Base-by-base conservation (phyloP, 495 filamentous ascomycete species). In the Geoglossum glabrum region DNA sequence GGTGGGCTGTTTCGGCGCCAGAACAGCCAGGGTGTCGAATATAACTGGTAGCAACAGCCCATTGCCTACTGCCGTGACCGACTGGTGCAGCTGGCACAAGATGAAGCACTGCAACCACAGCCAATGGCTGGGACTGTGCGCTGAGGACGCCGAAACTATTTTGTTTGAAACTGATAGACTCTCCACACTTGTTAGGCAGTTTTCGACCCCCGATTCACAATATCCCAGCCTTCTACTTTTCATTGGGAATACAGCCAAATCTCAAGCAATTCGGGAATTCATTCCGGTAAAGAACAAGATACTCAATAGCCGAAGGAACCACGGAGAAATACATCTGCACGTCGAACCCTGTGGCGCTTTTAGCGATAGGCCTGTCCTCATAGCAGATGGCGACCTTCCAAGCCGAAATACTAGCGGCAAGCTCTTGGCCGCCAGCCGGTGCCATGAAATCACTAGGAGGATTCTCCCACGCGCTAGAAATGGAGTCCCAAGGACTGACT, bases 231-330 rank as follows among this genome's bases (percentile, higher is more conserved):
- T 62, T 52, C 50, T 62, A 19, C 28, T 62, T 10, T 50, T 64
- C 47, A 64, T 62, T 60, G 59, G 63, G 52, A 61, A 63, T 52
- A 57, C 36, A 59, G 54, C 50, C 45, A 65, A 64, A 46, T 61
- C 49, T 51, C 26, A 54, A 30, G 62, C 62, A 43, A 55, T 65
- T 56, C 60, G 56, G 11, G 31, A 34, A 34, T 34, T 34, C 11
- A 34, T 34, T 34, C 31, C 31, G 5, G 5, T 11, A 34, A 34
- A 34, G 11, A 34, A 34, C 11, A 34, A 11, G 31, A 40, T 10
- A 15, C 17, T 15, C 6, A 40, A 40, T 9, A 15, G 7, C 5
- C 9, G 36, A 40, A 40, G 36, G 17, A 40, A 17, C 13, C 36
- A 40, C 15, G 36, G 36, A 9, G 36, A 40, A 3, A 40, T 40